Base-by-base conservation (phyloP, 1,284 basidiomycete genomes). In the Cutaneotrichosporon cutaneum region DNA sequence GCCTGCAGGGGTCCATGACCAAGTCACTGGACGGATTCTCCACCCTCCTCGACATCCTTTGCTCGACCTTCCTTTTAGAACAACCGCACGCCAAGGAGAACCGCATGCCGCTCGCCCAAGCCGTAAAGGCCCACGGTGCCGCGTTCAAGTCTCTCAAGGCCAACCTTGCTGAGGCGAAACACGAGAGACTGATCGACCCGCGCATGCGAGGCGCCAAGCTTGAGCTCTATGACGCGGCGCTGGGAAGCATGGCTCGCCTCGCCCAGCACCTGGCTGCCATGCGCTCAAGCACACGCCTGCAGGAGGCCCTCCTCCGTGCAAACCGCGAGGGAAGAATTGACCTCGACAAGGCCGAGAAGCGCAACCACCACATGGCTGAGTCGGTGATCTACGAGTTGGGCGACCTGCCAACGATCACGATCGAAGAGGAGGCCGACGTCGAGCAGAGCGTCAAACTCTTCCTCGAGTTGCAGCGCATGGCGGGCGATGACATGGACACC, bases 181-280 rank as follows among this genome's bases (percentile, higher is more conserved):
- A 88, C 18, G 94, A 97, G 76, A 87, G 90, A 77, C 78, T 89
- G 13, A 73, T 81, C n/a, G 77, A 82, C 62, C 66, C 73, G 0
- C 73, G 82, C 4, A 80, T 83, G 77, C 61, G 82, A 72, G 68
- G 80, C 1, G 68, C 81, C 27, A 80, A 83, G 14, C 78, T 83
- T 44, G 76, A 82, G 58, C 87, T 89, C 0, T 95, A 96, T 68
- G 88, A 91, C 65, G 89, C 91, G 62, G 90, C 90, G 0, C 87
- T 95, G 6, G 87, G 86, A 59, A 88, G 87, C 66, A 82, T 97
- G 71, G 93, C 90, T 63, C 82, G 91, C 18, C 84, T 97, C 4
- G 94, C 90, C 0, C 94, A 97, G 72, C 93, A 96, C 80, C 79
- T 96, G 45, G 92, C 89, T 56, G 92, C 93, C 22, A 80, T 96